Evolutionary conservation across 805 yeast species (phyloP).

Genomic region (Kazachstania bromeliacearum): DNA sequence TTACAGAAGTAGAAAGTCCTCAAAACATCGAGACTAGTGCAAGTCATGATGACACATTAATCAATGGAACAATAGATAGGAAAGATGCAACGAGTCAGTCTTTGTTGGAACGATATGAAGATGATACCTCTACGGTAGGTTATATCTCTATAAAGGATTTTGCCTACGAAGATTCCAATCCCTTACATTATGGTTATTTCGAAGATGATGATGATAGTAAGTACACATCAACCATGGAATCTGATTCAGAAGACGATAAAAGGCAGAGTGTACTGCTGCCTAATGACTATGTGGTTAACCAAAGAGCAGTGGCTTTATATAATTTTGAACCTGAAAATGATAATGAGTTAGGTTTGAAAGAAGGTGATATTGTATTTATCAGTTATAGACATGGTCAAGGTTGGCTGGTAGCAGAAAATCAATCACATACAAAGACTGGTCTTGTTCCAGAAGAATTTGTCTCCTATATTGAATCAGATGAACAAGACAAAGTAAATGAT

Average conservation of each 20-base stretch:
- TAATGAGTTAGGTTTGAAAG: slow-evolving; percentile 69
- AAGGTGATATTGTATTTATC: slow-evolving; percentile 79
- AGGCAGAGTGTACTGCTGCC: slow-evolving; percentile 29
- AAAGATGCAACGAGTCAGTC: neutral
- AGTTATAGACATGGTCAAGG: slow-evolving; percentile 95
- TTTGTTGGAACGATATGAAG: slow-evolving; percentile 1
- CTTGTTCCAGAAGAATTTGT: slow-evolving; percentile 94
- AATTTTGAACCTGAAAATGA: slow-evolving; percentile 91
- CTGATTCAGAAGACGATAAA: slow-evolving; percentile 9
- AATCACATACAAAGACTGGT: slow-evolving; percentile 46
- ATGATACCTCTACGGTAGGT: slow-evolving; percentile 12
- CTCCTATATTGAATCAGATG: slow-evolving; percentile 31
- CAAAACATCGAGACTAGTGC: too few relatives aligned
- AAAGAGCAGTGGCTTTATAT: slow-evolving; percentile 75
- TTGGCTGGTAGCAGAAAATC: slow-evolving; percentile 84
- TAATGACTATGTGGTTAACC: slow-evolving; percentile 32
- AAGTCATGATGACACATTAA: too few relatives aligned
- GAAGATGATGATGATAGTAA: slow-evolving; percentile 9
- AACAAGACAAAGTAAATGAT: slow-evolving; percentile 10
- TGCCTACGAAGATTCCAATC: slow-evolving; percentile 64
- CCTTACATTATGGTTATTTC: slow-evolving; percentile 57
- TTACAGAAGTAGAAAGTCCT: too few relatives aligned
- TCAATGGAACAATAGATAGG: neutral
- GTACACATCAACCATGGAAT: neutral
- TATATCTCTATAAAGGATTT: slow-evolving; percentile 62